Evolutionary conservation across 495 filamentous ascomycete species (phyloP), one percentile per base, ranked within the genome.

Genomic region (Aspergillus coremiiformis): DNA sequence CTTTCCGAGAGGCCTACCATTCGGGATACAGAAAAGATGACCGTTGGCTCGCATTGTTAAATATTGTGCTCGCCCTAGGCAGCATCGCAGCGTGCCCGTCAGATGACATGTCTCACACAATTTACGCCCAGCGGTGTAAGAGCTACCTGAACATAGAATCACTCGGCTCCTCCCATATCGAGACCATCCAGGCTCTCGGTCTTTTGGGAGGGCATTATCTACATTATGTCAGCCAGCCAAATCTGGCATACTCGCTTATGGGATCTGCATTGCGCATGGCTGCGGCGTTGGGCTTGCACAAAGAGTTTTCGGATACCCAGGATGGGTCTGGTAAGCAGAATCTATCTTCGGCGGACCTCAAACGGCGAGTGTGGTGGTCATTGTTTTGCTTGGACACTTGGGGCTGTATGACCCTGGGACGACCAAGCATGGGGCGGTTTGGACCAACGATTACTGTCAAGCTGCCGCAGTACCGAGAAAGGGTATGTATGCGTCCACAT

Each of bases 11-110:
- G 29, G 84, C 85, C 43, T 89, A 86, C 61, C 73, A 84, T 9
- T 77, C 81, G 41, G 83, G 80, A 24, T 78, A 80, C 47, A 72
- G 87, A 10, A 79, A 74, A 55, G 87, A 92, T 62, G 71, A 80
- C 8, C 80, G 84, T 9, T 92, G 87, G 87, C 75, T 90, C 15
- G 83, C 82, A 0, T 65, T 92, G 20, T 72, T 90, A 20, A 90
- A 92, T 61, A 89, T 88, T 70, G 85, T 92, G 24, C 83, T 90
- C 47, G 86, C 87, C 17, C 77, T 90, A 66, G 87, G 87, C 17
- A 85, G 83, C 56, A 83, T 92, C 35, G 83, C 80, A 0, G 82
- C 82, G 20, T 80, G 77, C 26, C 84, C 84, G 48, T 83, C 81
- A 0, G 82, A 86, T 57, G 83, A 89, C 63, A 79, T 78, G 51